Evolutionary conservation across 73 alveolate species (phyloP).

Genomic region (Tetrahymena elliotti): DNA sequence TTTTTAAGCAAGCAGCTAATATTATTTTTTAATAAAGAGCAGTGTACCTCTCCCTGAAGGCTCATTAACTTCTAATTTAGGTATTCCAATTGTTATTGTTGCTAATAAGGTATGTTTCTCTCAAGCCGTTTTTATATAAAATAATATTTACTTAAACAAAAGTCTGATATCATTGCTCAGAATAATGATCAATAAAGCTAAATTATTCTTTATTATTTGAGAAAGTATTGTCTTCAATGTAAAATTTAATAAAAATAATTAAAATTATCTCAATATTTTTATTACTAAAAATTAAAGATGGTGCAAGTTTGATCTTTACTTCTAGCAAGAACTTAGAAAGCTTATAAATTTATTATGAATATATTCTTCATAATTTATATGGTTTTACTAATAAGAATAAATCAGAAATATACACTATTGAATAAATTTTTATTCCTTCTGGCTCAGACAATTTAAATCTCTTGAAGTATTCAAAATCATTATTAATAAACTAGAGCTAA

Average conservation of each 20-base stretch:
- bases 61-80: background rate
- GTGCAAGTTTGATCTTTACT: conserved; percentile 28
- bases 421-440: conserved; percentile 13
- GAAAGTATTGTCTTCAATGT: conserved; percentile 35
- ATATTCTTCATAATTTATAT: conserved; percentile 20
- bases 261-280: too few relatives aligned
- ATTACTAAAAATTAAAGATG: conserved; percentile 4
- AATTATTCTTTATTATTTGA: conserved; percentile 1
- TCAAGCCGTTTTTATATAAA: background rate
- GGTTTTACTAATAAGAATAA: background rate
- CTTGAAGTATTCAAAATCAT: background rate
- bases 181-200: conserved; percentile 17
- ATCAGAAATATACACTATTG: background rate
- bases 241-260: background rate
- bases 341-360: conserved; percentile 8
- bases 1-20: background rate
- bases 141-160: background rate
- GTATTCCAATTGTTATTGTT: conserved; percentile 19
- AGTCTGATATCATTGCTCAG: conserved; percentile 11
- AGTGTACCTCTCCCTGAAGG: conserved; percentile 23
- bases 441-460: conserved; percentile 10
- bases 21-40: background rate
- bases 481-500: background rate
- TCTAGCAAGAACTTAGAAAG: conserved; percentile 13
- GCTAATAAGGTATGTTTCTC: conserved; percentile 23